Percentiles rank a stretch among this genome's conserved stretches.
Conservation (phyloP, 2,329 filamentous ascomycete genomes). For the Podosphaera aphanis region DNA sequence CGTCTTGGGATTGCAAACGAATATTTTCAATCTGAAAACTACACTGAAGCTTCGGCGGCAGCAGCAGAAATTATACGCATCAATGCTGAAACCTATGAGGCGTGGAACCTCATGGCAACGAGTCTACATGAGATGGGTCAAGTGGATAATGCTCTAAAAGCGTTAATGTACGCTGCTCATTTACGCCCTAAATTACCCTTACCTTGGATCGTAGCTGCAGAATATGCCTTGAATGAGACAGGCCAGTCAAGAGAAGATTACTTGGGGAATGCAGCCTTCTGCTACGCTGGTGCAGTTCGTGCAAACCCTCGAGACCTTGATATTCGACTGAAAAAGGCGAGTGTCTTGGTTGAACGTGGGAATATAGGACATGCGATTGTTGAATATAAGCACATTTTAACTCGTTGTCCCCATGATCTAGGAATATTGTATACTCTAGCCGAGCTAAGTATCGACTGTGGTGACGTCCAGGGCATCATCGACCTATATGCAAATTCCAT, state of each 20-base stretch:
- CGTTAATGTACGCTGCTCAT: constrained; percentile 37
- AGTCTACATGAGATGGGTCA: constrained; percentile 38
- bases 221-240: constrained; percentile 3
- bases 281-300: constrained; percentile 34
- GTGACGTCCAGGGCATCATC: constrained; percentile 15
- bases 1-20: constrained; percentile 43
- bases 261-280: constrained; percentile 28
- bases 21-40: constrained; percentile 38
- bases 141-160: constrained; percentile 30
- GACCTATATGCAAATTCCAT: constrained; percentile 16
- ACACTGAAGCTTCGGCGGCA: constrained; percentile 32
- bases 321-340: constrained; percentile 34
- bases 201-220: constrained; percentile 27
- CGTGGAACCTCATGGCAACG: constrained; percentile 37
- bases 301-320: constrained; percentile 28
- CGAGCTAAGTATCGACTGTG: constrained; percentile 15
- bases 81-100: constrained; percentile 41
- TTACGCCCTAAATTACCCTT: constrained; percentile 34
- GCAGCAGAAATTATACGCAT: constrained; percentile 42
- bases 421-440: constrained; percentile 16
- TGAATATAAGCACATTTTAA: constrained; percentile 32
- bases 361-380: constrained; percentile 28
- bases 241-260: neutral
- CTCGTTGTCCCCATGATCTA: constrained; percentile 24
- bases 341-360: constrained; percentile 31